Base-by-base conservation (phyloP, 192 early-diverging fungal species). In the Dissophora globulifera region DNA sequence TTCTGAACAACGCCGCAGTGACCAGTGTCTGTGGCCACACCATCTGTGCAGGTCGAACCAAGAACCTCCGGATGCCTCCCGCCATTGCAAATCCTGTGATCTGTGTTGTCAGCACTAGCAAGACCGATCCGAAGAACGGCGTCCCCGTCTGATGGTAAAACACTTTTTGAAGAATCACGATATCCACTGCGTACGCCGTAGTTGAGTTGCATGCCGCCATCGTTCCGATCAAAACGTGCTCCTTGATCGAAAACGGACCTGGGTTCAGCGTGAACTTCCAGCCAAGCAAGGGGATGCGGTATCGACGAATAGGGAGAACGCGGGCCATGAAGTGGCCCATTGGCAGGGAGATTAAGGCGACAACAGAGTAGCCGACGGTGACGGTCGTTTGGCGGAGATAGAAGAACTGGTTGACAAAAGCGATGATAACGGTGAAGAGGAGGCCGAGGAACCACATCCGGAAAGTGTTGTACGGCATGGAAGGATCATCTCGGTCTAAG, bases 1-100 rank as follows among this genome's bases (percentile, higher is more conserved):
- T 86, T 8, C 87, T 82, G 76, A 93, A 92, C 22, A 95, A 72
- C 7, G 92, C 87, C 20, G 93, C 88, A 42, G 83, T 87, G 17
- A 90, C 82, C 20, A 96, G 16, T 4, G 43, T 45, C 17, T 9
- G 17, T 9, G 43, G 43, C 43, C 43, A 45, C 10, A 45, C 43
- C 43, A 45, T 45, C 6, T 45, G 43, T 3, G 90, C 78, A 13
- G 94, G 94, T 54, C 88, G 84, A 5, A 97, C 92, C 15, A 97
- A 78, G 69, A 88, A 93, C 20, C 80, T 72, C 30, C 68, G 60
- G 3, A 72, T 38, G 12, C 67, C 62, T 38, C 83, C 82, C 13
- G 83, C 83, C 31, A 84, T 57, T 3, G 69, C 78, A 48, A 79
- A 84, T 10, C 83, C 83, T 2, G 81, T 47, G 12, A 86, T 45